Evolutionary conservation across 78 protist species (phyloP), one percentile per base, ranked within the genome.

Genomic region (Pelomyxa schiedti): DNA sequence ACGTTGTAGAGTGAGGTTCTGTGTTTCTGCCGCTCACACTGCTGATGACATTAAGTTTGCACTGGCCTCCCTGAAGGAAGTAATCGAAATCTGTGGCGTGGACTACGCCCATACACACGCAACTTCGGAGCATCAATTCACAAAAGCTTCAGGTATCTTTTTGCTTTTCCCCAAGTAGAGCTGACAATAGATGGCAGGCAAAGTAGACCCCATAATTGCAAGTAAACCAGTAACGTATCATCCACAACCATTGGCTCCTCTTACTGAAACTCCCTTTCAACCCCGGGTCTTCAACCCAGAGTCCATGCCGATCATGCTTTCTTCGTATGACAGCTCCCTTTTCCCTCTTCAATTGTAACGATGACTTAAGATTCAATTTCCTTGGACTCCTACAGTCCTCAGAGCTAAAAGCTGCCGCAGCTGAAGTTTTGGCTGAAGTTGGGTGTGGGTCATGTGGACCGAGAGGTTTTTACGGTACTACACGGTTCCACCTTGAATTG

Each of bases 381-480:
- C 58, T 47, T 16, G 58, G 58, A 16, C 16, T 47, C 58, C 32
- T 16, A 16, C 16, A 47, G 30, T 79, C 35, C 29, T 28, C 40
- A 0, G 32, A 0, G 29, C 7, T 39, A 24, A 8, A 47, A 67
- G 76, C 40, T 22, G 36, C 58, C 30, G 76, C 86, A n/a, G 68
- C 53, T 38, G 16, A 52, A 1, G 79, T 87, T 22, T 32, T 95
- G 22, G 37, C 66, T 24, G 71, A 84, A 68, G 91, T 93, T 67
- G 99, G 99, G 64, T 87, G 86, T 16, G 99, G 99, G 26, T 72
- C 96, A 1, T 97, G 99, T 75, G 99, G 99, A 6, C 99, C 99
- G 22, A 77, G 98, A 16, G 99, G 98, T 37, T 97, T 97, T 86
- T 94, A 94, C 83, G 99, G 99, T 41, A 88, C 99, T 0, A 74